phyloP scores from a whole-genome alignment of 371 early-diverging fungal genomes.

The Saksenaea oblongispora region DNA sequence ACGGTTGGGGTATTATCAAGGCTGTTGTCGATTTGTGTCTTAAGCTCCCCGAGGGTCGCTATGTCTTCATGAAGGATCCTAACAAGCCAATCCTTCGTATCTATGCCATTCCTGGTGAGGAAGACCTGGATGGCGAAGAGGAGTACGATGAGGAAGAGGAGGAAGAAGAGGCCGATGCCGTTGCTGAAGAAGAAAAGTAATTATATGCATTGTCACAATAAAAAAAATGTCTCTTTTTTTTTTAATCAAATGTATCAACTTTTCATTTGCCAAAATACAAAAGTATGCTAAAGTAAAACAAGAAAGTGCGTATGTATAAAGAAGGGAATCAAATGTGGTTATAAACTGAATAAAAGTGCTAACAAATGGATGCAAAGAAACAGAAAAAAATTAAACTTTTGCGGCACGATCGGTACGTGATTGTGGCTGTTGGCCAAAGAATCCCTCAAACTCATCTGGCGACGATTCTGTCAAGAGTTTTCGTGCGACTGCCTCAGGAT shows the following conservation, averaged over 20 bases:
- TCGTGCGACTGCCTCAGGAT: not conserved
- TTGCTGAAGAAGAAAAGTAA: not conserved
- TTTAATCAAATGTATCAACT: not conserved
- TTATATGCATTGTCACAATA: not conserved
- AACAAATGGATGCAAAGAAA: not conserved
- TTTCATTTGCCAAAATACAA: not conserved
- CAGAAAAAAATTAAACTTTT: not conserved
- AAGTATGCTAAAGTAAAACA: not conserved
- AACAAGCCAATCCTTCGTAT: constrained; percentile 87
- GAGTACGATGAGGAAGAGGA: constrained; percentile 56
- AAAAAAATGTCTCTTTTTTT: constrained; percentile 1
- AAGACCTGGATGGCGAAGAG: constrained; percentile 63
- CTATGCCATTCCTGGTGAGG: constrained; percentile 71
- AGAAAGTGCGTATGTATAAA: not conserved
- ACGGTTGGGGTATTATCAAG: constrained; percentile 96
- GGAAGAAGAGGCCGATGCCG: constrained; percentile 33
- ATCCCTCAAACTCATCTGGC: not conserved
- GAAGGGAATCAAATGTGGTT: not conserved
- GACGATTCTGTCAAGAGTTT: not conserved
- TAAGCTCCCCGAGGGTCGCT: constrained; percentile 89
- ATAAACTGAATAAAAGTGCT: not conserved
- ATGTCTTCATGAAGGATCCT: constrained; percentile 94
- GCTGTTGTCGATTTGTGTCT: constrained; percentile 87
- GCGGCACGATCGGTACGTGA: not conserved
- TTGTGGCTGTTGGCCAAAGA: not conserved